Conservation (phyloP, 345 rosid genomes). For the Eucalyptus pauciflora region DNA sequence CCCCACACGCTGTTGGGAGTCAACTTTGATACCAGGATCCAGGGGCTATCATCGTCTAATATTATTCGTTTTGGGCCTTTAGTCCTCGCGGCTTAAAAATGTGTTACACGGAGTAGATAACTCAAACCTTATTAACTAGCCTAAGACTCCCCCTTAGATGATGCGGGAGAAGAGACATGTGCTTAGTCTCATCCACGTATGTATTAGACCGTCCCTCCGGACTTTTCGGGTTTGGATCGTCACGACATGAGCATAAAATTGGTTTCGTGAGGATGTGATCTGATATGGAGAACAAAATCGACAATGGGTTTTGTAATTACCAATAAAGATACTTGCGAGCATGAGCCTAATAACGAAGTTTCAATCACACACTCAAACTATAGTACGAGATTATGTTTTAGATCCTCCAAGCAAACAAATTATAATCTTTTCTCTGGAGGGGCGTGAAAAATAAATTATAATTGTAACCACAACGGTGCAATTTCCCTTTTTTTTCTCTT, state of each 20-base stretch:
- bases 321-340: neutral
- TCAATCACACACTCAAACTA: neutral
- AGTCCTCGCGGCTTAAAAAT: no score
- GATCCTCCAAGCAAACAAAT: neutral
- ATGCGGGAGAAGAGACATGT: no score
- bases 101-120: rapidly evolving
- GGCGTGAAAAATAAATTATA: neutral
- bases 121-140: no score
- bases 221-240: no score
- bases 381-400: neutral
- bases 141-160: rapidly evolving
- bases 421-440: neutral
- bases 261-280: rapidly evolving
- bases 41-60: rapidly evolving
- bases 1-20: rapidly evolving
- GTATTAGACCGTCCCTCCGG: rapidly evolving
- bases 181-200: no score
- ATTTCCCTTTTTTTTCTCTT: neutral
- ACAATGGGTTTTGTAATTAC: neutral
- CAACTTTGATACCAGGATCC: no score
- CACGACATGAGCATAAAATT: neutral
- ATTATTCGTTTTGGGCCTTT: no score
- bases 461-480: neutral
- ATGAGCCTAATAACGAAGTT: neutral
- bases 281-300: neutral